Evolutionary conservation across 208 protist species (phyloP).

Genomic region (Acanthamoeba triangularis): DNA sequence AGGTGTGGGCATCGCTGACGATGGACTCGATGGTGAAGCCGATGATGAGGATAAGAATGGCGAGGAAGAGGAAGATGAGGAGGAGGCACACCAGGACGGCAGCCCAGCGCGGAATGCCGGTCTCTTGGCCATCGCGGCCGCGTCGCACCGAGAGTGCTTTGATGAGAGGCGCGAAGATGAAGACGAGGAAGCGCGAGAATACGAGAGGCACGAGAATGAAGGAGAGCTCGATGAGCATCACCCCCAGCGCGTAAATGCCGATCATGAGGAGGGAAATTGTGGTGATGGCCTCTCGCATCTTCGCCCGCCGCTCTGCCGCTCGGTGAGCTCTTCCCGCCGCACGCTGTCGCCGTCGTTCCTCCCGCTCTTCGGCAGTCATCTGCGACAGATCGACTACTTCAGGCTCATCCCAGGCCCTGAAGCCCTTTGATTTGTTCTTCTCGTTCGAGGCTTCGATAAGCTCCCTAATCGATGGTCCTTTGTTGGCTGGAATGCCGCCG

Average conservation of each 20-base stretch:
- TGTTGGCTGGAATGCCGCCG: no score
- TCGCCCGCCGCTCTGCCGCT: neutral
- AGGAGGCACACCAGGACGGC: neutral
- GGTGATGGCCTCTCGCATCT: neutral
- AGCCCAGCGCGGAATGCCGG: neutral
- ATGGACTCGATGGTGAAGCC: neutral
- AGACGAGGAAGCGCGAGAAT: constrained; percentile 42
- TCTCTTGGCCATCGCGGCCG: neutral
- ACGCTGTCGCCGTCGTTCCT: neutral
- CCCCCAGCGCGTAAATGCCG: neutral
- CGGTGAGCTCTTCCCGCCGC: neutral
- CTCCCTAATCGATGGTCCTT: no score
- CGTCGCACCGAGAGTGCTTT: neutral
- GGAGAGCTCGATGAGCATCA: constrained; percentile 19
- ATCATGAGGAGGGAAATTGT: neutral
- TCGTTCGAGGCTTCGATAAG: no score
- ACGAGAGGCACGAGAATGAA: constrained; percentile 57
- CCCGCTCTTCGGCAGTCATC: neutral
- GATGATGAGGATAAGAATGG: neutral
- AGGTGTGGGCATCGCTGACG: neutral
- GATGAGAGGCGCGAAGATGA: constrained; percentile 13
- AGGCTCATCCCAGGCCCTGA: neutral
- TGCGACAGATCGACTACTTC: neutral
- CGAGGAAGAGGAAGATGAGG: neutral
- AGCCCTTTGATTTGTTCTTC: neutral